Percentiles rank a stretch among this genome's conserved stretches.
phyloP scores from a whole-genome alignment of 1,284 basidiomycete genomes.

The Waitea zeae region DNA sequence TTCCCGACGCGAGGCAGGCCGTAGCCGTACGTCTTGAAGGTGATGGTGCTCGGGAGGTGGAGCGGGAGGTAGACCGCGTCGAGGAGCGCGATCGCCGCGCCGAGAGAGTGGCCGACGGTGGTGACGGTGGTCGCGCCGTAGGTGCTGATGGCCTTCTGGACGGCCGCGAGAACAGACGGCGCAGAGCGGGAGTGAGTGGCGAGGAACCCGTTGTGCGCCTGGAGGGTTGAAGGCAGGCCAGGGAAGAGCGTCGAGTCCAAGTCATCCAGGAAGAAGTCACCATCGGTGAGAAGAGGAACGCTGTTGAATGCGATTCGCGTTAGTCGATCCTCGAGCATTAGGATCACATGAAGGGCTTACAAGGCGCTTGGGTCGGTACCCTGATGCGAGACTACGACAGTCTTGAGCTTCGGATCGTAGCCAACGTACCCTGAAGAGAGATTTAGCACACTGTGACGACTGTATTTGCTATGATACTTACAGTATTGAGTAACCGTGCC shows the following conservation, averaged over 20 bases:
- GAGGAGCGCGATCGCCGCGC: slow-evolving; percentile 33
- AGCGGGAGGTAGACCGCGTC: slow-evolving; percentile 22
- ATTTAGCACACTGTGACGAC: too few species aligned
- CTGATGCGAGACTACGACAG: slow-evolving; percentile 13
- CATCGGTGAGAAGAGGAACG: slow-evolving; percentile 15
- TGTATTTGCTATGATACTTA: slow-evolving; percentile 7
- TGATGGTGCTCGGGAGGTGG: slow-evolving; percentile 15
- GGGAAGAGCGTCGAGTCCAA: slow-evolving; percentile 18
- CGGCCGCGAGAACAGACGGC: slow-evolving; percentile 25
- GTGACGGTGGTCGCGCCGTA: slow-evolving; percentile 25
- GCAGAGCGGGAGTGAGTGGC: slow-evolving; percentile 26
- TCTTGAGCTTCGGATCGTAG: slow-evolving; percentile 9
- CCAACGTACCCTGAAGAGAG: slow-evolving; percentile 12
- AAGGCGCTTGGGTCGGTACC: slow-evolving; percentile 8
- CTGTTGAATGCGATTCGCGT: slow-evolving; percentile 7
- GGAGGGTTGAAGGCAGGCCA: slow-evolving; percentile 11
- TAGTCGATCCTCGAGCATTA: too few species aligned
- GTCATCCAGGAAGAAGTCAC: slow-evolving; percentile 9
- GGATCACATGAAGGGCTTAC: not conserved
- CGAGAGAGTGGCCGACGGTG: slow-evolving; percentile 37
- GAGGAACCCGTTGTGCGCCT: slow-evolving; percentile 18
- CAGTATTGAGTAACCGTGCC: slow-evolving; percentile 10
- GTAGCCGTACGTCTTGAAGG: slow-evolving; percentile 21
- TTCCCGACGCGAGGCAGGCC: slow-evolving; percentile 37
- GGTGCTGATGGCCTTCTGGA: slow-evolving; percentile 21